Conservation (phyloP, 2,329 filamentous ascomycete species). For the Huntiella omanensis region DNA sequence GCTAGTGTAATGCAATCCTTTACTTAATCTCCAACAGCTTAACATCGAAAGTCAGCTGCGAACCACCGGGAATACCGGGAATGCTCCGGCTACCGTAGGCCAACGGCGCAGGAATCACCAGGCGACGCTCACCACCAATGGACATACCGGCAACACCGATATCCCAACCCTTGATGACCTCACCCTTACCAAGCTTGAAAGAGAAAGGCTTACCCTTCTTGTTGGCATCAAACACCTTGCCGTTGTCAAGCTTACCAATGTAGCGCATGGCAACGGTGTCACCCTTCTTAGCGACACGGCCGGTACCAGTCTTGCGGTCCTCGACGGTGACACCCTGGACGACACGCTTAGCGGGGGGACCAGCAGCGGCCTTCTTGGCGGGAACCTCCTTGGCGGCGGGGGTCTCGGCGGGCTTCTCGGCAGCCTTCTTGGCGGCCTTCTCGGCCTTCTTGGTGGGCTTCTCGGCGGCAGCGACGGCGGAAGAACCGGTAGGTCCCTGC, state of each 20-base stretch:
- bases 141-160: constrained; percentile 84
- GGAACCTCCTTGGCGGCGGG: constrained; percentile 20
- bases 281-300: constrained; percentile 72
- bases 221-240: constrained; percentile 95
- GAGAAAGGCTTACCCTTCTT: constrained; percentile 97
- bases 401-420: constrained; percentile 78
- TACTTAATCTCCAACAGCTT: constrained; percentile 75
- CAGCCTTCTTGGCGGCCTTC: constrained; percentile 97
- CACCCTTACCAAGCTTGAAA: constrained; percentile 84
- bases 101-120: constrained; percentile 71
- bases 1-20: constrained; percentile 14
- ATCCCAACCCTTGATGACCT: constrained; percentile 99
- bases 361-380: constrained; percentile 17
- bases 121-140: constrained; percentile 78
- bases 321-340: constrained; percentile 84
- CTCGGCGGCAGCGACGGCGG: constrained; percentile 66
- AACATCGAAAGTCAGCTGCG: constrained; percentile 78
- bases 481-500: constrained; percentile 72
- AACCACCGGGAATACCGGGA: constrained; percentile 80
- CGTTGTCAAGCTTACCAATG: constrained; percentile 89
- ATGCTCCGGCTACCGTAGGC: constrained; percentile 75
- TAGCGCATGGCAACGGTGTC: constrained; percentile 88
- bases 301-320: constrained; percentile 81
- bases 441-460: constrained; percentile 43
- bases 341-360: constrained; percentile 50